These are phyloP conservation scores for Serendipita sp. DNA, from an alignment of 768 basidiomycete genomes.

Conservation along the genomic window DNA sequence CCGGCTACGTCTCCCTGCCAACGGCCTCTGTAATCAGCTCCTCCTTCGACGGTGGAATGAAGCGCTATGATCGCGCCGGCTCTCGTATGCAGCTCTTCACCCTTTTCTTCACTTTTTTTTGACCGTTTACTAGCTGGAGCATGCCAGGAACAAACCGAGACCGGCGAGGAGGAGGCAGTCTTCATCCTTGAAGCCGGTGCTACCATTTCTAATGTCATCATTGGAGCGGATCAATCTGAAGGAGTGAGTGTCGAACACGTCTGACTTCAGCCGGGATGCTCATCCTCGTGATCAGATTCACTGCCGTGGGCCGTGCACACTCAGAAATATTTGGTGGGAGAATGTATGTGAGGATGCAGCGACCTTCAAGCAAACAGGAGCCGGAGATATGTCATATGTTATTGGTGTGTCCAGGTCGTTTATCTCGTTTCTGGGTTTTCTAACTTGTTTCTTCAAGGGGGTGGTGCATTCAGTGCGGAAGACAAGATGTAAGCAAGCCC, in stretches of 20 bases:
- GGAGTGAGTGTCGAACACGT: slow-evolving; percentile 14
- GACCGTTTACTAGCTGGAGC: background rate
- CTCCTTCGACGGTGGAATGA: slow-evolving; percentile 9
- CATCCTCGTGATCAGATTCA: slow-evolving; percentile 14
- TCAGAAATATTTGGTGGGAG: slow-evolving; percentile 13
- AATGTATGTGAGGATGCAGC: slow-evolving; percentile 27
- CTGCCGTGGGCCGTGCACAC: slow-evolving; percentile 18
- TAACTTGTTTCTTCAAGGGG: background rate
- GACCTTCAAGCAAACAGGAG: slow-evolving; percentile 25
- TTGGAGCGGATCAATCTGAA: slow-evolving; percentile 28
- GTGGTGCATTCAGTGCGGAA: background rate
- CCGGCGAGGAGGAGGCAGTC: slow-evolving; percentile 13
- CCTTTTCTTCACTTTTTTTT: background rate
- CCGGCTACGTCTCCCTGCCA: slow-evolving; percentile 7
- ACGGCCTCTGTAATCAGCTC: slow-evolving; percentile 10
- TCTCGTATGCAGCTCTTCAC: background rate
- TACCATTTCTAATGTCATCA: slow-evolving; percentile 26
- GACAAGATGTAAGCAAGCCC: background rate
- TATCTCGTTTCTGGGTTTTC: background rate
- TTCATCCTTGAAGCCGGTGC: slow-evolving; percentile 28
- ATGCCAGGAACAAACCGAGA: slow-evolving; percentile 10
- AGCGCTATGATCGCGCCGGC: slow-evolving; percentile 1
- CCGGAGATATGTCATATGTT: background rate
- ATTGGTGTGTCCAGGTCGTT: background rate
- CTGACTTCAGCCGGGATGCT: background rate